Evolutionary conservation across 2,329 filamentous ascomycete genomes (phyloP), one percentile per base, ranked within the genome.

Genomic region (Zasmidium angulare): DNA sequence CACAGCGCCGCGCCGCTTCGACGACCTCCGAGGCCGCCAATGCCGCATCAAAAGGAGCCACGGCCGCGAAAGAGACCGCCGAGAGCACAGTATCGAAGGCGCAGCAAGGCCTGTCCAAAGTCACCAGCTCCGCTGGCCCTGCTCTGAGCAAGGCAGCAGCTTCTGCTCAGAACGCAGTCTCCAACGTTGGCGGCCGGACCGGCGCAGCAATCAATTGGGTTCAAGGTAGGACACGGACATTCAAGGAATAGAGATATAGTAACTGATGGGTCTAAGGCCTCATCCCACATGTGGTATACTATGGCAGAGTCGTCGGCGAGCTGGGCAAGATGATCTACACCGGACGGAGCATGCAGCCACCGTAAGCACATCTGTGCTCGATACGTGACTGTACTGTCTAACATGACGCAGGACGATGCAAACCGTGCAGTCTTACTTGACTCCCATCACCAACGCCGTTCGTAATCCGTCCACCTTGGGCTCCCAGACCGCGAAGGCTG

Each of bases 341-440:
- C 71, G 88, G 87, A 77, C 92, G 93, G 79, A 90, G 89, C 81
- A 97, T 99, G 92, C 82, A 84, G 74, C 92, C 91, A 79, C 95
- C 95, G 95, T 99, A 89, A 87, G 93, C 55, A 53, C 49, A 14
- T 12, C 29, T 20, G 56, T 20, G 26, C 11, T 19, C 26, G n/a
- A 22, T 49, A 40, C 26, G 24, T 26, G 26, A n/a, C 10, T 3
- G 50, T 24, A 58, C 40, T 22, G 31, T 47, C 56, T 69, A 59
- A 68, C 64, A 36, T 2, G n/a, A 29, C 19, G 48, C 73, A 96
- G 93, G 66, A 88, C 88, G 71, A 63, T 90, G 67, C 82, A 87
- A 73, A 91, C 90, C 66, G 91, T 98, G 84, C 91, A 97, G 79
- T 82, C 83, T 71, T 96, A 93, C 83, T 90, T 91, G 80, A 87